phyloP scores from a whole-genome alignment of 768 basidiomycete species.

The Leucosporidium creatinivorum region DNA sequence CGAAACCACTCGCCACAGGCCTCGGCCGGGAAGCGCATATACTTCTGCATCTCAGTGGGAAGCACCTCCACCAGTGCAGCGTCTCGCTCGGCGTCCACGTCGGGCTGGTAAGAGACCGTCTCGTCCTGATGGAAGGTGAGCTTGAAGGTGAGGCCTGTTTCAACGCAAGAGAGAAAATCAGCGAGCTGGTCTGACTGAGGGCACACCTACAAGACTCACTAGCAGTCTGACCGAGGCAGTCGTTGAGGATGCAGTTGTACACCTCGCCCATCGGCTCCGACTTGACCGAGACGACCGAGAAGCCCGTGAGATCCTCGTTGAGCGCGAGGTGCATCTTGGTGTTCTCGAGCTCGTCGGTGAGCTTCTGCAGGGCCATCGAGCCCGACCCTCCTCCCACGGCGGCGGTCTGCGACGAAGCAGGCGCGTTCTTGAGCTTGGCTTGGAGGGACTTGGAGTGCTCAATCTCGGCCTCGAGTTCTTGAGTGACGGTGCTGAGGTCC shows the following conservation, averaged over 20 bases:
- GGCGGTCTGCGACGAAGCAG: neutral
- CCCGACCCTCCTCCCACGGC: neutral
- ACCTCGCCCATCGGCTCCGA: slow-evolving; percentile 1
- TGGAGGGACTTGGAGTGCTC: slow-evolving; percentile 28
- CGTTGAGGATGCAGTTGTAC: slow-evolving; percentile 25
- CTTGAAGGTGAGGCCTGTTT: slow-evolving; percentile 30
- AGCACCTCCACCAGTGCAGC: slow-evolving; percentile 4
- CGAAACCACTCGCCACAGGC: slow-evolving; percentile 18
- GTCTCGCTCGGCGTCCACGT: slow-evolving; percentile 23
- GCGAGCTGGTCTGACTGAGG: neutral
- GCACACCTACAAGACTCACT: slow-evolving; percentile 3
- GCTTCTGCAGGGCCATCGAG: slow-evolving; percentile 2
- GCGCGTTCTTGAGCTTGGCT: slow-evolving; percentile 17
- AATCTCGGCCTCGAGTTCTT: slow-evolving; percentile 21
- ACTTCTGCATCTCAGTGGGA: slow-evolving; percentile 1
- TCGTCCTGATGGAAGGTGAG: slow-evolving; percentile 17
- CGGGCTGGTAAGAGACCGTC: slow-evolving; percentile 20
- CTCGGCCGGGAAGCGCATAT: slow-evolving; percentile 24
- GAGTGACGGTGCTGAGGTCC: neutral
- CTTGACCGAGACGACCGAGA: slow-evolving; percentile 18
- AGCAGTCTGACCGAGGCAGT: slow-evolving; percentile 18
- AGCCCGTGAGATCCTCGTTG: slow-evolving; percentile 32
- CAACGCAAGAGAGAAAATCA: neutral
- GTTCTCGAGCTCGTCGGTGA: slow-evolving; percentile 17
- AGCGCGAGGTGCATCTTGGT: slow-evolving; percentile 7